Base-by-base conservation (phyloP, 768 basidiomycete species). In the Hypholoma fasciculare region DNA sequence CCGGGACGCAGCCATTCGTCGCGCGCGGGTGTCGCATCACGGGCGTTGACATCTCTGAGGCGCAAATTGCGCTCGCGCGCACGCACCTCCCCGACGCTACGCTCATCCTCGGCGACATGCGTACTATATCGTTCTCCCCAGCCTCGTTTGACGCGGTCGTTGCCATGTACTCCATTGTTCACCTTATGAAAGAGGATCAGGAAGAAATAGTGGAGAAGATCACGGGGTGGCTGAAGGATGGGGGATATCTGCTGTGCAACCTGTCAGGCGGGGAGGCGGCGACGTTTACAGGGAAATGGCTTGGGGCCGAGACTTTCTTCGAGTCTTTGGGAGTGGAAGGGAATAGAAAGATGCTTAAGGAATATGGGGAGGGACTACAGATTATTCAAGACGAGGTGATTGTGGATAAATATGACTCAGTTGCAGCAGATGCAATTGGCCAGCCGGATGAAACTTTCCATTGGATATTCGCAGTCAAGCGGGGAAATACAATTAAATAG, bases 31-130 rank as follows among this genome's bases (percentile, higher is more conserved):
- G 48, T 39, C 37, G 42, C 5, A 20, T 57, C 8, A 57, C 56
- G n/a, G 56, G 48, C 19, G 34, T 57, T 26, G 56, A 57, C 46
- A 57, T 57, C 13, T 57, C 56, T 39, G 17, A 37, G 4, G 49
- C 38, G 34, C 56, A 57, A 17, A 49, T 57, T 7, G 39, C 38
- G 26, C 56, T 57, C 17, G 56, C 56, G 17, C 56, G 37, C 13
- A 12, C 49, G 56, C 37, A 49, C 27, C 16, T 57, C 16, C 56
- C 56, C 14, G n/a, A 19, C 1, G 56, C 56, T 2, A 57, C 56
- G 26, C 49, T 57, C 27, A 14, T 57, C 4, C 56, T 51, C 38
- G 17, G 38, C 38, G 49, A 57, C 23, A 51, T 57, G 37, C 36
- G 49, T 26, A n/a, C 56, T 3, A 8, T 51, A 13, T 17, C 30